Percentiles rank a stretch among this genome's conserved stretches.
Evolutionary conservation across 129 eudicot species (phyloP).

Genomic region (Tagetes erecta): DNA sequence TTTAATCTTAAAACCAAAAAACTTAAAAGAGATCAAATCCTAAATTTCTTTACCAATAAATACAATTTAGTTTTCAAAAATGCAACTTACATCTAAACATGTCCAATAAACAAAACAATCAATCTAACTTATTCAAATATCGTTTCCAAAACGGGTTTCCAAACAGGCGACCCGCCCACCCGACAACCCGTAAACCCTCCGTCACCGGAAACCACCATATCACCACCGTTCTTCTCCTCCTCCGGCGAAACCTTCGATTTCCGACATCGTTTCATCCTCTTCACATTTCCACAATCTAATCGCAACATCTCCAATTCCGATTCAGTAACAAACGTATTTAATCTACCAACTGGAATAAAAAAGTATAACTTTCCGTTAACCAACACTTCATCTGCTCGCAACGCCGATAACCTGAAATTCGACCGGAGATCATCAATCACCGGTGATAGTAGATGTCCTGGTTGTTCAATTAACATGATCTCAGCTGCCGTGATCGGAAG

Average conservation of each 20-base stretch:
- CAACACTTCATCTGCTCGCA: slow-evolving; percentile 46
- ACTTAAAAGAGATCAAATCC: too few species aligned
- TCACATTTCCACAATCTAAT: background rate
- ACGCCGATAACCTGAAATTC: slow-evolving; percentile 29
- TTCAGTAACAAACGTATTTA: slow-evolving; percentile 34
- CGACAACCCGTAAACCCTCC: background rate
- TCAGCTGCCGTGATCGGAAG: slow-evolving; percentile 52
- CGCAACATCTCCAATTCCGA: slow-evolving; percentile 43
- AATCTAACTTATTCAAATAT: slow-evolving; percentile 32
- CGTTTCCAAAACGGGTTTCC: slow-evolving; percentile 61
- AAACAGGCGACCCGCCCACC: slow-evolving; percentile 15
- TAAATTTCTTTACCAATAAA: too few species aligned
- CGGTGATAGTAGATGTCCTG: slow-evolving; percentile 46
- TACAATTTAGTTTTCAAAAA: too few species aligned
- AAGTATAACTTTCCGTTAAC: slow-evolving; percentile 32
- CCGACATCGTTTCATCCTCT: slow-evolving; percentile 18
- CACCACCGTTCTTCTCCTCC: background rate
- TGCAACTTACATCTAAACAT: too few species aligned
- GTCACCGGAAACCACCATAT: background rate
- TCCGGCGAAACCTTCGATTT: slow-evolving; percentile 43
- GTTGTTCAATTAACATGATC: slow-evolving; percentile 53
- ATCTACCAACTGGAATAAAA: slow-evolving; percentile 43
- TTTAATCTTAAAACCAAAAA: too few species aligned
- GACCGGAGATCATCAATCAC: slow-evolving; percentile 24
- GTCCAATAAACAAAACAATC: too few species aligned